These are phyloP conservation scores for Bauhinia variegata DNA, from an alignment of 306 rosid species.

Conservation along the genomic window DNA sequence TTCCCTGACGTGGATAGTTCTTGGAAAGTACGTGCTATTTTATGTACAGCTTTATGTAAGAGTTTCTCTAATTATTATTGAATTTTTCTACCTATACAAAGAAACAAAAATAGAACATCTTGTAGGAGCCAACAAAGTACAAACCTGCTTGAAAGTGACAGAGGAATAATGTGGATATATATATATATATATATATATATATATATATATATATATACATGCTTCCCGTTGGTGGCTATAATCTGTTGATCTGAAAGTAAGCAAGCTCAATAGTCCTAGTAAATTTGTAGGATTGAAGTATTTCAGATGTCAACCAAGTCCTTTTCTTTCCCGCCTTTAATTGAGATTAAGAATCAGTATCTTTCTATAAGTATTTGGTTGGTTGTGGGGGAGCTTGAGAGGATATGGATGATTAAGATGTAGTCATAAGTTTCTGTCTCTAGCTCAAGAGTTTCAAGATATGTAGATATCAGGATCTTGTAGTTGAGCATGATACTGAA, in stretches of 20 bases:
- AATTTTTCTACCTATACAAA: slow-evolving; percentile 14
- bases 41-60: slow-evolving; percentile 15
- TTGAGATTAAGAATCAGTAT: slow-evolving; percentile 23
- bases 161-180: neutral
- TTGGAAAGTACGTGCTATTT: slow-evolving; percentile 79
- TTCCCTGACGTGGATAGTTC: slow-evolving; percentile 86
- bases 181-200: no score
- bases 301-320: neutral
- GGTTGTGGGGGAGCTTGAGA: neutral
- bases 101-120: neutral
- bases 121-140: slow-evolving; percentile 2
- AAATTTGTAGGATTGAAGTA: neutral
- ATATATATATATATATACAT: no score
- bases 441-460: neutral
- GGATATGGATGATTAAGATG: neutral
- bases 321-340: neutral
- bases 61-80: neutral
- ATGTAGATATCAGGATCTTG: slow-evolving; percentile 3
- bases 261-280: neutral
- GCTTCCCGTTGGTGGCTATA: slow-evolving; percentile 2
- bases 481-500: slow-evolving; percentile 25
- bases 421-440: neutral
- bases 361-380: neutral
- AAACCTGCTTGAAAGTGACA: neutral
- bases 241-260: slow-evolving; percentile 19